A percentile compares a stretch with the other conserved stretches of the same genome.
phyloP scores from a whole-genome alignment of 345 rosid species.

The Rhizophora mangle region DNA sequence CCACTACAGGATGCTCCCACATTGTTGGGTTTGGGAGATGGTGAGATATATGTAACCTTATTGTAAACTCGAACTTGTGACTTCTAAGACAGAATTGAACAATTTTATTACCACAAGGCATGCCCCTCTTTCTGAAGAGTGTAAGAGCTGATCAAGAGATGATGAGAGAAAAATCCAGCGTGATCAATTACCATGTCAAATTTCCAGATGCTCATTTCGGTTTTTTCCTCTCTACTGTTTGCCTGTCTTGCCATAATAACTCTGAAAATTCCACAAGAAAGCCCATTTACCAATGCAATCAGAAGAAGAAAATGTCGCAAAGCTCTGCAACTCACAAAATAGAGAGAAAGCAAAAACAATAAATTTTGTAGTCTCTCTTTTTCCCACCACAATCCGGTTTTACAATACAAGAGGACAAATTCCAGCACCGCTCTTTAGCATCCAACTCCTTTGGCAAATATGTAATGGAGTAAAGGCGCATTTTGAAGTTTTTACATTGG shows the following conservation, averaged over 20 bases:
- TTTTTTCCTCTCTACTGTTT: background rate
- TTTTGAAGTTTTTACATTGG: conserved; percentile 29
- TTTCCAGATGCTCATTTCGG: background rate
- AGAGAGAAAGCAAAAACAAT: conserved; percentile 25
- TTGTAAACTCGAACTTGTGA: too few species aligned
- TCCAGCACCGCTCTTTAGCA: conserved; percentile 45
- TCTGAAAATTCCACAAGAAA: conserved; percentile 19
- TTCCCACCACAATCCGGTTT: conserved; percentile 42
- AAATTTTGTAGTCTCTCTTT: conserved; percentile 30
- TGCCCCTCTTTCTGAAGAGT: too few species aligned
- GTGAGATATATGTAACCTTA: too few species aligned
- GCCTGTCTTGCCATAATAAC: background rate
- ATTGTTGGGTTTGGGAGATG: too few species aligned
- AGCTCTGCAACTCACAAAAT: conserved; percentile 32
- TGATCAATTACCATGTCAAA: background rate
- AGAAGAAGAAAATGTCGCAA: conserved; percentile 30
- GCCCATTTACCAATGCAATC: conserved; percentile 31
- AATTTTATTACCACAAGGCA: too few species aligned
- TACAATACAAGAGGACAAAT: conserved; percentile 43
- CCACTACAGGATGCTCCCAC: too few species aligned
- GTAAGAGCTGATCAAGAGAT: too few species aligned
- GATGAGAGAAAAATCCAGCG: too few species aligned
- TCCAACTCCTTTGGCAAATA: conserved; percentile 41
- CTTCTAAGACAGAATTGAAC: too few species aligned
- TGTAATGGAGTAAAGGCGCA: conserved; percentile 37